Percentiles rank a stretch among this genome's conserved stretches.
phyloP scores from a whole-genome alignment of 23 red algal genomes.

The Gracilaria gracilis region DNA sequence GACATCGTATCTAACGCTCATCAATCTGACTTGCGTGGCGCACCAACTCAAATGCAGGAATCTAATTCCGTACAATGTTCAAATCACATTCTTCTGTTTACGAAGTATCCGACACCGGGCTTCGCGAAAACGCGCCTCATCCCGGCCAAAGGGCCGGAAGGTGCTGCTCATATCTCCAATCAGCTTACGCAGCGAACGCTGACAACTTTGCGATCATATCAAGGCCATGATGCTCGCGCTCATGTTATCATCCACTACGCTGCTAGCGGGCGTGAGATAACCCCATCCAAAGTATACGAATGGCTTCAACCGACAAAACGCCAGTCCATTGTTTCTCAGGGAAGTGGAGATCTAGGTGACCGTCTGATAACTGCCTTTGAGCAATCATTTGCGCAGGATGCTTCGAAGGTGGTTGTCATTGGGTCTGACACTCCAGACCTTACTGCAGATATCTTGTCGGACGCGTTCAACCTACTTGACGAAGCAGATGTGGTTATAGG shows the following conservation, averaged over 20 bases:
- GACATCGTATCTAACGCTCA: background rate
- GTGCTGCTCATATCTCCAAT: constrained; percentile 76
- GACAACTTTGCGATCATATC: constrained; percentile 45
- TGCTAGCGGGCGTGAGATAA: background rate
- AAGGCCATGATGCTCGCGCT: background rate
- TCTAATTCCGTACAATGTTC: background rate
- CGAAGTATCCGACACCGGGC: constrained; percentile 85
- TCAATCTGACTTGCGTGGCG: no score
- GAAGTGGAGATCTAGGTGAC: constrained; percentile 73
- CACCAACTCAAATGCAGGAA: background rate
- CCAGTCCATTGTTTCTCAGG: constrained; percentile 42
- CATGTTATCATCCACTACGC: constrained; percentile 51
- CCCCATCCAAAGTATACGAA: background rate
- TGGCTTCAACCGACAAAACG: constrained; percentile 15
- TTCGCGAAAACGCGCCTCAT: constrained; percentile 90
- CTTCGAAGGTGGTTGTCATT: constrained; percentile 69
- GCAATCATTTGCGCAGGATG: constrained; percentile 35
- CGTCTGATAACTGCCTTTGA: constrained; percentile 78
- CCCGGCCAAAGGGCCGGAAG: constrained; percentile 60
- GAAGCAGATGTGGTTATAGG: constrained; percentile 82
- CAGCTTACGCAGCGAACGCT: constrained; percentile 69
- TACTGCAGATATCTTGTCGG: constrained; percentile 22
- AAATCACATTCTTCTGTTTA: constrained; percentile 82
- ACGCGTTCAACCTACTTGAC: constrained; percentile 75
- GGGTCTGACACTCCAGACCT: constrained; percentile 84